phyloP scores from a whole-genome alignment of 495 filamentous ascomycete genomes.

The Aspergillus bertholletiae region DNA sequence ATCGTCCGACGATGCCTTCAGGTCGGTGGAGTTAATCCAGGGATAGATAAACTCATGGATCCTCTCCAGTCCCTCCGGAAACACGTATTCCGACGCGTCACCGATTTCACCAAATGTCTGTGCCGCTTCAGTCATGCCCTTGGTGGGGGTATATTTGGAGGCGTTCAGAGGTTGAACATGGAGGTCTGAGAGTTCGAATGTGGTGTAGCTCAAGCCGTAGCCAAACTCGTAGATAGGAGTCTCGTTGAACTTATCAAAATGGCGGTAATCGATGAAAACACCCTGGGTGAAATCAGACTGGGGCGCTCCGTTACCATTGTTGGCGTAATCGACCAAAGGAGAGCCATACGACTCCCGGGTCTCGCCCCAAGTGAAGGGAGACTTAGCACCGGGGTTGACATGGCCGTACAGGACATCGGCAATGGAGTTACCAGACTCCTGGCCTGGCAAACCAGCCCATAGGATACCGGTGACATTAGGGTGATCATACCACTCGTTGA shows the following conservation, averaged over 20 bases:
- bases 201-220: constrained; percentile 86
- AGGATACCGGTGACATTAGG: constrained; percentile 93
- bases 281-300: constrained; percentile 85
- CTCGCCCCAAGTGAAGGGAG: constrained; percentile 85
- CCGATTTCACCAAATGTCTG: constrained; percentile 66
- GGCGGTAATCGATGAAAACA: constrained; percentile 90
- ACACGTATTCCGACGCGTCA: constrained; percentile 67
- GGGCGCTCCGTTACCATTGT: constrained; percentile 65
- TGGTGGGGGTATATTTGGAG: constrained; percentile 61
- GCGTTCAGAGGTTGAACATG: constrained; percentile 53
- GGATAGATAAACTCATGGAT: constrained; percentile 77
- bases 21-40: constrained; percentile 76
- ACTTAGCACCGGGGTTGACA: constrained; percentile 80
- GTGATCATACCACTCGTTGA: constrained; percentile 73
- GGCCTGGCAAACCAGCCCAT: constrained; percentile 90
- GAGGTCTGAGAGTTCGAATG: constrained; percentile 75
- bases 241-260: constrained; percentile 72
- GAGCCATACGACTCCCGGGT: constrained; percentile 70
- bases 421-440: constrained; percentile 89
- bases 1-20: constrained; percentile 59
- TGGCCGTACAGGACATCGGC: constrained; percentile 87
- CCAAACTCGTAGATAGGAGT: constrained; percentile 89
- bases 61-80: constrained; percentile 60
- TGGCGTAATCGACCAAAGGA: constrained; percentile 70
- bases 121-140: constrained; percentile 63